These are phyloP conservation scores for Ilyonectria mors-panacis DNA, from an alignment of 2,329 filamentous ascomycete genomes.

Conservation along the genomic window DNA sequence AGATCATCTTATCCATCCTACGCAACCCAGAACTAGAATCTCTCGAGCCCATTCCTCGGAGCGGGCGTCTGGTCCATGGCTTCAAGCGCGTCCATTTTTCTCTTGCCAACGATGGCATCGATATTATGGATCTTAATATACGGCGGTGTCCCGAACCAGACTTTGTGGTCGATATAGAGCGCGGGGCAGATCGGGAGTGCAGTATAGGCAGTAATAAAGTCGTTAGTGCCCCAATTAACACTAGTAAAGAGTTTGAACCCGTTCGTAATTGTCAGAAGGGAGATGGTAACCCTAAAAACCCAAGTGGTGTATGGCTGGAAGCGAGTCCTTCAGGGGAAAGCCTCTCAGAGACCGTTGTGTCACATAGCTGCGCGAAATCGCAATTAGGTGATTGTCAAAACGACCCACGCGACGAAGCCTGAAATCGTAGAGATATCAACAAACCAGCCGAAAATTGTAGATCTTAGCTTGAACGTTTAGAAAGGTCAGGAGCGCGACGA, in stretches of 20 bases:
- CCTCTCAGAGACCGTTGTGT: slow-evolving; percentile 62
- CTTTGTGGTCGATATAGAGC: slow-evolving; percentile 70
- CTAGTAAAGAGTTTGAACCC: slow-evolving; percentile 84
- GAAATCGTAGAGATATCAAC: slow-evolving; percentile 74
- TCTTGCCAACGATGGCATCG: slow-evolving; percentile 65
- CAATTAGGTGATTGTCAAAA: slow-evolving; percentile 70
- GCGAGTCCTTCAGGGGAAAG: slow-evolving; percentile 66
- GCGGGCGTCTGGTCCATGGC: slow-evolving; percentile 64
- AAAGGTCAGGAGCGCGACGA: slow-evolving; percentile 76
- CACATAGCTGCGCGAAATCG: slow-evolving; percentile 71
- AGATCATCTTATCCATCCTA: slow-evolving; percentile 44
- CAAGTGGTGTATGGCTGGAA: slow-evolving; percentile 77
- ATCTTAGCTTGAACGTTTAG: slow-evolving; percentile 75
- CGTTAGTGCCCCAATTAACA: slow-evolving; percentile 70
- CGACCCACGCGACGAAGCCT: slow-evolving; percentile 72
- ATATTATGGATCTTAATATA: slow-evolving; percentile 24
- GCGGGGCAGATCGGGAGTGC: slow-evolving; percentile 73
- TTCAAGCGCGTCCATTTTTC: slow-evolving; percentile 73
- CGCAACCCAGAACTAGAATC: slow-evolving; percentile 70
- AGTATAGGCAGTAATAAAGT: slow-evolving; percentile 76
- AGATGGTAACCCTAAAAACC: slow-evolving; percentile 69
- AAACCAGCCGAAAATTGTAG: slow-evolving; percentile 73
- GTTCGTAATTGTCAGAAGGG: slow-evolving; percentile 77
- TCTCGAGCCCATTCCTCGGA: slow-evolving; percentile 64
- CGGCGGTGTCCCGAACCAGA: slow-evolving; percentile 35